Evolutionary conservation across 441 rosid species (phyloP).

Genomic region (Metrosideros polymorpha): DNA sequence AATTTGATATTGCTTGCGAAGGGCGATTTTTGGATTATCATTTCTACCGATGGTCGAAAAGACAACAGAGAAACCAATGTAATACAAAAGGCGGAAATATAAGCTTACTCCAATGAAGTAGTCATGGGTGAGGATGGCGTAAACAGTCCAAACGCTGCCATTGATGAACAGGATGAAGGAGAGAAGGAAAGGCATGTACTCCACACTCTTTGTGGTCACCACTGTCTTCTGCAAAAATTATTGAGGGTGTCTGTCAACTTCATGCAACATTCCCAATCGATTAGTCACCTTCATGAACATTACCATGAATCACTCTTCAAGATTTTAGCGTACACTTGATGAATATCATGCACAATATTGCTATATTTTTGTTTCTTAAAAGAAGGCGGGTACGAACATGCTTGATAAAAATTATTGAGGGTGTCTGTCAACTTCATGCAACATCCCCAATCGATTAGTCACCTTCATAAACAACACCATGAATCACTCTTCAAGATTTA

Average conservation of each 20-base stretch:
- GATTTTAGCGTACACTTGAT: too few species aligned
- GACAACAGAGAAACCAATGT: background rate
- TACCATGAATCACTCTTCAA: too few species aligned
- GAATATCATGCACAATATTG: too few species aligned
- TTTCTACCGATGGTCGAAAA: background rate
- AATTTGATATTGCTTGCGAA: background rate
- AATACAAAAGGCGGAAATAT: background rate
- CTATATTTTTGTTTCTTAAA: too few species aligned
- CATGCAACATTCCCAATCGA: background rate
- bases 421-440: background rate
- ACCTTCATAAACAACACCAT: background rate
- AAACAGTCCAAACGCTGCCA: constrained; percentile 9
- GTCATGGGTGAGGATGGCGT: constrained; percentile 1
- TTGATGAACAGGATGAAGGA: background rate
- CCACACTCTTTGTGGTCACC: constrained; percentile 6
- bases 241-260: background rate
- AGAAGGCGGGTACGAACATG: too few species aligned
- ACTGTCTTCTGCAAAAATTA: background rate
- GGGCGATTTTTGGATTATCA: background rate
- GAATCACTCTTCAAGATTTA: too few species aligned
- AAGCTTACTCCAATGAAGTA: constrained; percentile 4
- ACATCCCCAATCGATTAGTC: background rate
- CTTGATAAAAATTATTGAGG: background rate
- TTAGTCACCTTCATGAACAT: background rate
- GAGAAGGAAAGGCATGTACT: constrained; percentile 10